A percentile compares a stretch with the other conserved stretches of the same genome.
Conservation (phyloP, 371 early-diverging fungal genomes). For the Haplosporangium sp. region DNA sequence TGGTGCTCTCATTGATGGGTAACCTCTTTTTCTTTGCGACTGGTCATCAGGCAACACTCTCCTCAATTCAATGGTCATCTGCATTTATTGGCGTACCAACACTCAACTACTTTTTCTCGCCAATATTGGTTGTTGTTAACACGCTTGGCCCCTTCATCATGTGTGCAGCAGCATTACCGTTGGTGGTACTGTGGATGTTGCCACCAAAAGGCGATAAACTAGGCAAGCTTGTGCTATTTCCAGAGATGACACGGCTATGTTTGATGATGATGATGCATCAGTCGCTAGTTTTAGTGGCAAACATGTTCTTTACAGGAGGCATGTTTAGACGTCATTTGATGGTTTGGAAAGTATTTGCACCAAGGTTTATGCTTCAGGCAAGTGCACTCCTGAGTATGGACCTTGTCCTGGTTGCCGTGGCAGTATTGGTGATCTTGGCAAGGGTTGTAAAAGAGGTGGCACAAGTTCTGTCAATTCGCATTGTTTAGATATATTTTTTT, state of each 20-base stretch:
- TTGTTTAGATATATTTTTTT: slow-evolving; percentile 16
- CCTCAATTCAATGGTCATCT: slow-evolving; percentile 90
- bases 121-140: slow-evolving; percentile 80
- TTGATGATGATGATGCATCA: slow-evolving; percentile 62
- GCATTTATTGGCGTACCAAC: slow-evolving; percentile 88
- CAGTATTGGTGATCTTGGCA: slow-evolving; percentile 46
- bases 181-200: slow-evolving; percentile 62
- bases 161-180: slow-evolving; percentile 58
- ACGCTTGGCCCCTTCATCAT: slow-evolving; percentile 81
- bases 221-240: slow-evolving; percentile 56
- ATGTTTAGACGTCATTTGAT: slow-evolving; percentile 87
- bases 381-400: slow-evolving; percentile 58
- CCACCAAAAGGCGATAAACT: slow-evolving; percentile 50
- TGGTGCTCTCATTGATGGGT: slow-evolving; percentile 63
- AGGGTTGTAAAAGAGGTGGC: slow-evolving; percentile 37
- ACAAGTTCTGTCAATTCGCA: slow-evolving; percentile 22
- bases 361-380: slow-evolving; percentile 84
- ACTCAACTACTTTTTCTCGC: slow-evolving; percentile 78
- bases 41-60: slow-evolving; percentile 91
- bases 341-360: slow-evolving; percentile 97
- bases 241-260: slow-evolving; percentile 49
- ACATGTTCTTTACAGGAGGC: slow-evolving; percentile 70
- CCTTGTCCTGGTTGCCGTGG: slow-evolving; percentile 54
- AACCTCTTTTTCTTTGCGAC: slow-evolving; percentile 88
- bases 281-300: slow-evolving; percentile 63